These are phyloP conservation scores for Bassia scoparia DNA, from an alignment of 148 eudicot species.

Conservation along the genomic window DNA sequence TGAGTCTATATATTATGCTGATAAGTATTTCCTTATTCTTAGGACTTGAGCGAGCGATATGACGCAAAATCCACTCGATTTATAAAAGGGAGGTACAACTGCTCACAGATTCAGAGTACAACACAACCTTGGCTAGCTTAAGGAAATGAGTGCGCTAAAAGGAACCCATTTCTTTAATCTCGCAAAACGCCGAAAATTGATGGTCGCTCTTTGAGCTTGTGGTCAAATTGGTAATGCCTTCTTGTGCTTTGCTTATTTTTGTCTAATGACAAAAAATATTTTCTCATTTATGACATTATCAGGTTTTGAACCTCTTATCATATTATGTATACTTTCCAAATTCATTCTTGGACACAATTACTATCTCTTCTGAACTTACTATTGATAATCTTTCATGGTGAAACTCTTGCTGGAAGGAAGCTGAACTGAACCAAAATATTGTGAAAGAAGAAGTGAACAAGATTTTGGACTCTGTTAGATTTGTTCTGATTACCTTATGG, in stretches of 20 bases:
- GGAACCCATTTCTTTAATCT: conserved; percentile 48
- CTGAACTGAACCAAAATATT: conserved; percentile 64
- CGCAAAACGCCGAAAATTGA: conserved; percentile 34
- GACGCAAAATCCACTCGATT: conserved; percentile 24
- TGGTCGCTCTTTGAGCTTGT: conserved; percentile 57
- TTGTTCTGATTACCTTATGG: conserved; percentile 82
- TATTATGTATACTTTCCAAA: too few relatives aligned
- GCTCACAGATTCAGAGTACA: conserved; percentile 52
- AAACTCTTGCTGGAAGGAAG: conserved; percentile 69
- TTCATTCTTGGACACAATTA: too few relatives aligned
- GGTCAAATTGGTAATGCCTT: conserved; percentile 58
- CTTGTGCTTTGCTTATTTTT: conserved; percentile 17
- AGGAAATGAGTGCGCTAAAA: conserved; percentile 52
- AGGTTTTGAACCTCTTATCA: neutral
- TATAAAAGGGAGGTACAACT: conserved; percentile 52
- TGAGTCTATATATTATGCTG: too few relatives aligned
- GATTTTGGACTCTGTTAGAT: conserved; percentile 64
- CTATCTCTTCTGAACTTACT: neutral
- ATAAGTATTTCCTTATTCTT: too few relatives aligned
- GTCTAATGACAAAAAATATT: neutral
- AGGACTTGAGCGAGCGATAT: conserved; percentile 42
- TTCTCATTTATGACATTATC: neutral
- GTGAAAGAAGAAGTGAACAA: conserved; percentile 42
- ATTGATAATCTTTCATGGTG: conserved; percentile 48
- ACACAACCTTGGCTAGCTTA: conserved; percentile 50